phyloP scores from a whole-genome alignment of 2,329 filamentous ascomycete species.

The Trichophyton rubrum region DNA sequence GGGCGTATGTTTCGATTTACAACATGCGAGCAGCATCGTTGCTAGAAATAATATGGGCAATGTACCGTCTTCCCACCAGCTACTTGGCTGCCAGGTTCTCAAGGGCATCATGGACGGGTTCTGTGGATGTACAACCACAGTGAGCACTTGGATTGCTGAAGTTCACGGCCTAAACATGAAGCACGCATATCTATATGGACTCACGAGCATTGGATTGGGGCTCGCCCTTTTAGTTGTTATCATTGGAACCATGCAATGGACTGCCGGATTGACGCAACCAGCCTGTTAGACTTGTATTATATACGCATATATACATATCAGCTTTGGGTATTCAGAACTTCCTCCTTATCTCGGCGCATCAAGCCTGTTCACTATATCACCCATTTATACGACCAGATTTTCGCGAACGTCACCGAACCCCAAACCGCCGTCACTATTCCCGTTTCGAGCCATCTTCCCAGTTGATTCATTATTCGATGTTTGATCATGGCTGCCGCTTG shows the following conservation, averaged over 20 bases:
- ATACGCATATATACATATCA: background rate
- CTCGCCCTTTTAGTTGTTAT: conserved; percentile 41
- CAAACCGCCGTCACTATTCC: conserved; percentile 8
- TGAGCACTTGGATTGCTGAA: conserved; percentile 56
- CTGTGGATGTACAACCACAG: conserved; percentile 53
- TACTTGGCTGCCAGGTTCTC: conserved; percentile 53
- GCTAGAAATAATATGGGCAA: conserved; percentile 22
- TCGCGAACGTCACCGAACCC: conserved; percentile 11
- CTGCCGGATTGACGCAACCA: conserved; percentile 25
- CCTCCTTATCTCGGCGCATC: no score
- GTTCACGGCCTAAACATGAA: conserved; percentile 40
- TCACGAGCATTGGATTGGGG: conserved; percentile 36
- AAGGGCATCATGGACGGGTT: conserved; percentile 56
- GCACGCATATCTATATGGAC: conserved; percentile 51
- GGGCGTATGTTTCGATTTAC: conserved; percentile 66
- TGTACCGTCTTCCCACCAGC: conserved; percentile 17
- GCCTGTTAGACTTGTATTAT: conserved; percentile 18
- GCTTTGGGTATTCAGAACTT: background rate
- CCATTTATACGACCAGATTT: conserved; percentile 12
- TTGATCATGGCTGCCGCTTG: conserved; percentile 2
- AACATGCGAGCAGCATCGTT: conserved; percentile 46
- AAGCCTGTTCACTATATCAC: background rate
- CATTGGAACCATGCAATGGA: conserved; percentile 47
- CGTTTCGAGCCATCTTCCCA: conserved; percentile 7
- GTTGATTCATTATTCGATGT: conserved; percentile 2